Conservation (phyloP, 768 basidiomycete genomes). For the Xerocomellus intermedius region DNA sequence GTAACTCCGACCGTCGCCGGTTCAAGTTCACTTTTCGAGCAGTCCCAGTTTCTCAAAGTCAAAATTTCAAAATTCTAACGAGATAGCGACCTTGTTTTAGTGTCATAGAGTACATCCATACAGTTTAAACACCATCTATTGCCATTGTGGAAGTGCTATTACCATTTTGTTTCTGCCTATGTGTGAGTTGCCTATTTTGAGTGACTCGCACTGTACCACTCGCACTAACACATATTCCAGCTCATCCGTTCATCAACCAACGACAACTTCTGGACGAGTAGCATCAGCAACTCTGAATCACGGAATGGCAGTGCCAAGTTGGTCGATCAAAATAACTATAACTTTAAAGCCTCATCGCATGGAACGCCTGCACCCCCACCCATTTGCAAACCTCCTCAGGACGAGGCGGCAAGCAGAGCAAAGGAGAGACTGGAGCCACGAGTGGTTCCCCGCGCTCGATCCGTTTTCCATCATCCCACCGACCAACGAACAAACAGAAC, state of each 20-base stretch:
- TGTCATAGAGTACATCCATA: too few species aligned
- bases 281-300: constrained; percentile 7
- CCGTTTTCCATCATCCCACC: constrained; percentile 29
- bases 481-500: constrained; percentile 4
- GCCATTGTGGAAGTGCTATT: too few species aligned
- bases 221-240: not conserved
- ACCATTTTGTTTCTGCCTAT: too few species aligned
- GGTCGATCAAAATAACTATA: constrained; percentile 35
- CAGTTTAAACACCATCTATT: too few species aligned
- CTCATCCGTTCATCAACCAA: not conserved
- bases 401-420: constrained; percentile 23
- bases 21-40: not conserved
- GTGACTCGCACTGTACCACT: too few species aligned
- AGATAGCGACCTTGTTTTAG: too few species aligned
- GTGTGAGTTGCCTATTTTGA: too few species aligned
- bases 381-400: constrained; percentile 28
- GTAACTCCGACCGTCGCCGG: not conserved
- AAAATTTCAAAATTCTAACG: not conserved
- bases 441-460: constrained; percentile 24
- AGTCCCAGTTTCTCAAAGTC: not conserved
- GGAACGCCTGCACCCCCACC: constrained; percentile 23
- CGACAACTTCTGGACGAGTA: not conserved
- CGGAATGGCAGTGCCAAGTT: not conserved
- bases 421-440: constrained; percentile 24
- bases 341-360: constrained; percentile 22